Percentiles rank a stretch among this genome's conserved stretches.
phyloP scores from a whole-genome alignment of 2,329 filamentous ascomycete genomes.

The Ustulina deusta region DNA sequence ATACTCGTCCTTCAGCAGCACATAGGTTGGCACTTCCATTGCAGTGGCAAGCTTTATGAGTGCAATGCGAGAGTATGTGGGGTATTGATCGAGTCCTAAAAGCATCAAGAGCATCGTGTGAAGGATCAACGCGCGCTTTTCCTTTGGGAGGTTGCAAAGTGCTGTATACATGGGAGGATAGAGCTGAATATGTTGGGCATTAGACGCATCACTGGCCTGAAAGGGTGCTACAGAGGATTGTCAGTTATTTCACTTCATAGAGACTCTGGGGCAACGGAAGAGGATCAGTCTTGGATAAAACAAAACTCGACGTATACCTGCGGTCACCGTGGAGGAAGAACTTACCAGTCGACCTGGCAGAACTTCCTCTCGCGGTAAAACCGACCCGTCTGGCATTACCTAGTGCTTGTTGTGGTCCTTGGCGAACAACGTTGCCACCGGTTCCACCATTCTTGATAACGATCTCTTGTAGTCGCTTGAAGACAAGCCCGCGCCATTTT shows the following conservation, averaged over 20 bases:
- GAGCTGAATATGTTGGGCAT: constrained; percentile 61
- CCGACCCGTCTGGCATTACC: constrained; percentile 55
- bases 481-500: constrained; percentile 80
- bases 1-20: constrained; percentile 77
- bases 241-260: constrained; percentile 30
- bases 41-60: constrained; percentile 78
- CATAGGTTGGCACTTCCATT: constrained; percentile 72
- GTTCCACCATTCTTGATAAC: constrained; percentile 60
- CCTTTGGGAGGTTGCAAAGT: constrained; percentile 69
- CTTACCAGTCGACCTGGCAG: constrained; percentile 53
- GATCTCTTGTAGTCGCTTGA: constrained; percentile 78
- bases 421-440: constrained; percentile 43
- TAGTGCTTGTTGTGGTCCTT: constrained; percentile 39
- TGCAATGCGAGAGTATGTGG: constrained; percentile 77
- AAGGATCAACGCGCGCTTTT: constrained; percentile 75
- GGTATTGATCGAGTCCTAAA: constrained; percentile 82
- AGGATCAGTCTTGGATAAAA: constrained; percentile 4
- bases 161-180: constrained; percentile 71
- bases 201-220: constrained; percentile 58
- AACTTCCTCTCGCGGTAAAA: constrained; percentile 52
- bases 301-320: constrained; percentile 36
- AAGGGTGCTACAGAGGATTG: constrained; percentile 48
- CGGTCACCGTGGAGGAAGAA: constrained; percentile 41
- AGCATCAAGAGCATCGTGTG: constrained; percentile 79
- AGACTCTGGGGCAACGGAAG: not conserved